These are phyloP conservation scores for Cryphonectria japonica DNA, from an alignment of 2,329 filamentous ascomycete species.

Conservation along the genomic window DNA sequence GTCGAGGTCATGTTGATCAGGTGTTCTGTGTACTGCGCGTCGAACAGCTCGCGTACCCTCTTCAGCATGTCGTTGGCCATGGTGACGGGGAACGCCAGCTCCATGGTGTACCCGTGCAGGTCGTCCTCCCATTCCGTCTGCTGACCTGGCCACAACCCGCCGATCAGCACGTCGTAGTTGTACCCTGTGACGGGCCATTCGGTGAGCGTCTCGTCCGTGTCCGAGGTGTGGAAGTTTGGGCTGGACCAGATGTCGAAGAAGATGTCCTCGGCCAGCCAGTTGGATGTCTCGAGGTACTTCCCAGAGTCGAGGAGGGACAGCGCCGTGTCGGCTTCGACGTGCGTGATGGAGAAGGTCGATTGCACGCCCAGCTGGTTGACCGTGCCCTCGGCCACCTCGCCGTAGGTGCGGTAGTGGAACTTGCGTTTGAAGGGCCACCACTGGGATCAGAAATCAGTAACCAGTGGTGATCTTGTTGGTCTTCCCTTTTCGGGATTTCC, in stretches of 20 bases:
- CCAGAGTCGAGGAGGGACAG: constrained; percentile 50
- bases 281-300: constrained; percentile 51
- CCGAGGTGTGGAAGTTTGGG: constrained; percentile 58
- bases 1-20: constrained; percentile 53
- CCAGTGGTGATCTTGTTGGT: not conserved
- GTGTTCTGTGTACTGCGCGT: constrained; percentile 46
- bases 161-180: constrained; percentile 57
- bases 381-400: constrained; percentile 45
- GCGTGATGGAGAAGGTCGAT: constrained; percentile 54
- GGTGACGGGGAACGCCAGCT: constrained; percentile 56
- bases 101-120: constrained; percentile 52
- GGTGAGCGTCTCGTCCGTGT: constrained; percentile 46
- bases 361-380: constrained; percentile 54
- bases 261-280: constrained; percentile 53
- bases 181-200: constrained; percentile 56
- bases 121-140: constrained; percentile 55
- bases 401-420: constrained; percentile 58
- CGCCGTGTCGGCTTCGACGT: constrained; percentile 47
- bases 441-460: constrained; percentile 35
- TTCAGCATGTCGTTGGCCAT: constrained; percentile 53
- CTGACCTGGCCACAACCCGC: constrained; percentile 53
- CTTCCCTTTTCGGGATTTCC: not conserved
- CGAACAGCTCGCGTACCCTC: constrained; percentile 52
- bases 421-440: constrained; percentile 57
- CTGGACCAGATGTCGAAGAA: constrained; percentile 54